Base-by-base conservation (phyloP, 805 yeast genomes). In the Naumovozyma baii region DNA sequence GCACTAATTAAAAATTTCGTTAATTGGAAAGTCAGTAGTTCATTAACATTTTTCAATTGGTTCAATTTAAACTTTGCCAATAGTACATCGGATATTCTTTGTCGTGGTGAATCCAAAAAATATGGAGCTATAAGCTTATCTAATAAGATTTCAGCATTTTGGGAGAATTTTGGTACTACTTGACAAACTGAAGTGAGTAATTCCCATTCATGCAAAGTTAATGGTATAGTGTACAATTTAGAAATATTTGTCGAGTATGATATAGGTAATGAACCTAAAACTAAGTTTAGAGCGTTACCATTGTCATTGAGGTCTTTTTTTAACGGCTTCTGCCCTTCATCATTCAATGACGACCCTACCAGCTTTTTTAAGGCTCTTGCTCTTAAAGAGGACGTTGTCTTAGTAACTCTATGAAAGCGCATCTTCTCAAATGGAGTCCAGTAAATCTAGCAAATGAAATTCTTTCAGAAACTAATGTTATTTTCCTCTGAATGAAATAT, bases 131-230 rank as follows among this genome's bases (percentile, higher is more conserved):
- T 56, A 34, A 72, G 69, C 8, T 64, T 54, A 25, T 63, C 50
- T 15, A 77, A 51, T 19, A 67, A 41, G 3, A 57, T 52, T 12
- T 39, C 34, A 1, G 74, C 76, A 35, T 70, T 72, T 1, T 55
- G 52, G 18, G 51, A 48, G 28, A 59, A 60, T 36, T 57, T 42
- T 8, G 64, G 60, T 4, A 42, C 40, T 3, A 69, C 52, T 9
- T 68, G 50, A 44, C 78, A 66, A n/a, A 77, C 57, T 0, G 82
- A 74, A 31, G 70, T 40, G 37, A 78, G 55, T 10, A 73, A 68
- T 48, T 78, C 83, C 52, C 70, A 66, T 44, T 78, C 82, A 41
- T 69, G 72, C 31, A 66, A 59, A 2, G 74, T 59, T 43, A 74
- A 64, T 13, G 74, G 72, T 14, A 70, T 67, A 3, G 61, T 52